Base-by-base conservation (phyloP, 768 basidiomycete species). In the Mycena indigotica region DNA sequence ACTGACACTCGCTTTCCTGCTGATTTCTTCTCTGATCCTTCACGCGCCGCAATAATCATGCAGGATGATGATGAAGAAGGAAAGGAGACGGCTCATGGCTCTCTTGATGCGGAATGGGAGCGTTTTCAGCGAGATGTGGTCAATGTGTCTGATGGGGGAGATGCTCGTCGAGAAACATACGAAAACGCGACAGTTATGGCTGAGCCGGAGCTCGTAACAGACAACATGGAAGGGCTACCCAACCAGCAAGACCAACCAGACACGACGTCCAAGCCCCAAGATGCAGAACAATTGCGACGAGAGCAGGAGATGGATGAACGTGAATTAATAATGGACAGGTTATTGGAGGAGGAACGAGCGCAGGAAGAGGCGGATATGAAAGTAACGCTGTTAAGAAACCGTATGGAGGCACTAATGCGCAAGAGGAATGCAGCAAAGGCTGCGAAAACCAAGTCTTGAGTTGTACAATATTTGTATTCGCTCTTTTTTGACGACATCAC, bases 301-400 rank as follows among this genome's bases (percentile, higher is more conserved):
- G 70, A 74, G 63, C 87, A 79, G 69, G 85, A 86, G 64, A 77
- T 77, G 66, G 90, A 93, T 23, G 91, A 93, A 53, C 78, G 83
- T 49, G 91, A 93, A 64, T 72, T 93, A 57, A 93, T 93, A 41
- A 89, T 93, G 87, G 91, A 93, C 71, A 80, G 92, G 53, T 71
- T 93, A 46, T 57, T 92, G 69, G 91, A 93, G 28, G 92, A 94
- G 73, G 91, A 94, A 69, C 80, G 85, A 54, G 87, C 86, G 28
- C 92, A 94, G 75, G 92, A 94, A 68, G 91, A 93, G 68, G 92
- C 91, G 4, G 92, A 94, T 68, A 84, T 85, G 75, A 84, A 84
- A 52, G 91, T 92, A 10, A 68, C 69, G 8, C 63, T 79, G 40
- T 79, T 93, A 73, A 92, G 87, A 72, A 82, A 73, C 44, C 80